Evolutionary conservation across 2,329 filamentous ascomycete species (phyloP).

Genomic region (Fusarium graminum): DNA sequence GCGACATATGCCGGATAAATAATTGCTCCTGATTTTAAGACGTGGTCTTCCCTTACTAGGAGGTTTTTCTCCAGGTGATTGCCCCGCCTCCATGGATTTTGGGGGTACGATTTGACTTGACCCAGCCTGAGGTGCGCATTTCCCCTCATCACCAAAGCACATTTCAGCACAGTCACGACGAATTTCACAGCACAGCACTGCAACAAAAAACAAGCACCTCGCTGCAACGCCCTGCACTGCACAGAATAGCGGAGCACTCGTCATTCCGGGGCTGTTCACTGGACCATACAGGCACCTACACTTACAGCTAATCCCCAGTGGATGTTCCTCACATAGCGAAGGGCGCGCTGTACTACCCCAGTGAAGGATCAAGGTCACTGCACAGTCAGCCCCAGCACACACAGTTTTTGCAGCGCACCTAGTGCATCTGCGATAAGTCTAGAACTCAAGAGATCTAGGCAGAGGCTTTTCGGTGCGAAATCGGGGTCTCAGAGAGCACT

Average conservation of each 20-base stretch:
- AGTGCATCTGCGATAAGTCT: slow-evolving; percentile 12
- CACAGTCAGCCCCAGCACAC: slow-evolving; percentile 6
- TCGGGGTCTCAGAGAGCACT: slow-evolving; percentile 30
- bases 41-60: slow-evolving; percentile 4
- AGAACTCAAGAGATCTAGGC: slow-evolving; percentile 21
- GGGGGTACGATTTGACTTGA: slow-evolving; percentile 24
- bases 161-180: slow-evolving; percentile 59
- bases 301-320: slow-evolving; percentile 12
- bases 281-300: slow-evolving; percentile 5
- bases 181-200: slow-evolving; percentile 43
- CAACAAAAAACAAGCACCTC: slow-evolving; percentile 7
- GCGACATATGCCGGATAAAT: slow-evolving; percentile 36
- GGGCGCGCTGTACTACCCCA: slow-evolving; percentile 11
- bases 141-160: slow-evolving; percentile 56
- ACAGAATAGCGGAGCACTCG: slow-evolving; percentile 34
- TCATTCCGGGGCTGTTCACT: slow-evolving; percentile 21
- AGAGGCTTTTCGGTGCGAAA: slow-evolving; percentile 38
- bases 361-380: slow-evolving; percentile 10
- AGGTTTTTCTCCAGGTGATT: slow-evolving; percentile 15
- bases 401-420: slow-evolving; percentile 8
- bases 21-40: slow-evolving; percentile 26
- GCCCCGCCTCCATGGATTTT: slow-evolving; percentile 21
- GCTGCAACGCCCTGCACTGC: slow-evolving; percentile 3
- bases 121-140: slow-evolving; percentile 49
- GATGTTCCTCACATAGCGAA: slow-evolving; percentile 6